Percentiles rank a stretch among this genome's conserved stretches.
Evolutionary conservation across 2,329 filamentous ascomycete species (phyloP).

Genomic region (Ceratocystis alfenasii): DNA sequence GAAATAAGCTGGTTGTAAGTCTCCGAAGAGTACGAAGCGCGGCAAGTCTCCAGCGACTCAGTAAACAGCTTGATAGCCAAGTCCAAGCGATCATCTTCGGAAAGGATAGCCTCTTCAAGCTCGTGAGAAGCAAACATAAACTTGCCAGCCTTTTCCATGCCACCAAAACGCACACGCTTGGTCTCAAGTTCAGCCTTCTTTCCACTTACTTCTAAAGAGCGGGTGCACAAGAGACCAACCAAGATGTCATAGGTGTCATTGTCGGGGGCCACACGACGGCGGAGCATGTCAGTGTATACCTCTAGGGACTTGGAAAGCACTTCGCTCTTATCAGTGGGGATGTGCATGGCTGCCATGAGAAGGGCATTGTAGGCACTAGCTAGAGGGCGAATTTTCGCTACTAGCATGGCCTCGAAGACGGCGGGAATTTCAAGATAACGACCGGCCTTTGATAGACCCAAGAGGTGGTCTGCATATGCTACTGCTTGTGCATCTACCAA

Average conservation of each 20-base stretch:
- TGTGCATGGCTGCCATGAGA: conserved; percentile 68
- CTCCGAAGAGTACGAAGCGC: conserved; percentile 59
- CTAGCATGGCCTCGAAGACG: conserved; percentile 82
- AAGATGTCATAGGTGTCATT: conserved; percentile 79
- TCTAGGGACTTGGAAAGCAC: conserved; percentile 84
- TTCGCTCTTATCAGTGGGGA: conserved; percentile 67
- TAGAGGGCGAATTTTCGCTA: conserved; percentile 67
- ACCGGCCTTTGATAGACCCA: conserved; percentile 56
- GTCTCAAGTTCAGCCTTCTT: conserved; percentile 65
- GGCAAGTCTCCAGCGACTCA: conserved; percentile 53
- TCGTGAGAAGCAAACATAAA: conserved; percentile 86
- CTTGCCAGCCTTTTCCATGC: conserved; percentile 68
- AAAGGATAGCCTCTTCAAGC: conserved; percentile 72
- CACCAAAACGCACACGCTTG: conserved; percentile 72
- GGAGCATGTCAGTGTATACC: conserved; percentile 93
- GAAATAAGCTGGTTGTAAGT: conserved; percentile 77
- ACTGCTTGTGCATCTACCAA: conserved; percentile 52
- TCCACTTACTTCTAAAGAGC: conserved; percentile 65
- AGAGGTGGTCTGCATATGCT: conserved; percentile 66
- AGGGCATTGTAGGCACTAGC: conserved; percentile 86
- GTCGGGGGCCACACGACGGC: conserved; percentile 69
- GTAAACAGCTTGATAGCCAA: conserved; percentile 80
- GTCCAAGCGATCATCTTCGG: conserved; percentile 75
- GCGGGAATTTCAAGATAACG: conserved; percentile 80
- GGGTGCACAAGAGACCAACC: conserved; percentile 66